These are phyloP conservation scores for Aspergillus phoenicis DNA, from an alignment of 2,329 filamentous ascomycete species.

Conservation along the genomic window DNA sequence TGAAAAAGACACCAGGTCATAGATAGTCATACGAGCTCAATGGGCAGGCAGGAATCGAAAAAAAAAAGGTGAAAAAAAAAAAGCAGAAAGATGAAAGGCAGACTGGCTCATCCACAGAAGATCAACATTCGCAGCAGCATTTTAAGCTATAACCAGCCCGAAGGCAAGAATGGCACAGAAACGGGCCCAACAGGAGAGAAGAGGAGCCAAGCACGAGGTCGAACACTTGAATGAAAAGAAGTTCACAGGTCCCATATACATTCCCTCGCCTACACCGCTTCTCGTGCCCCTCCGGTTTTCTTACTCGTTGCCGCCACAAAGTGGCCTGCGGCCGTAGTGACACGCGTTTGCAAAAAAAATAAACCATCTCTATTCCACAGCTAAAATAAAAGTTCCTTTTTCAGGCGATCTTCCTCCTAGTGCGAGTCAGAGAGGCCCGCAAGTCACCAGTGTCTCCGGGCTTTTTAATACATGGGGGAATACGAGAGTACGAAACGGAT, in stretches of 20 bases:
- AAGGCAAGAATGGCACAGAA: constrained; percentile 21
- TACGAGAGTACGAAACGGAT: constrained; percentile 41
- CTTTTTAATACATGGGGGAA: constrained; percentile 48
- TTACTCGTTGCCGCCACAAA: constrained; percentile 22
- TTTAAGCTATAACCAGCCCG: constrained; percentile 14
- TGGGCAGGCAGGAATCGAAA: neutral
- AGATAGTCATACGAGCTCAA: neutral
- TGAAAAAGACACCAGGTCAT: constrained; percentile 9
- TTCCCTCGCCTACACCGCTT: constrained; percentile 21
- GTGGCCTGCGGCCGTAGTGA: constrained; percentile 23
- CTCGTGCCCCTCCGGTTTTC: constrained; percentile 17
- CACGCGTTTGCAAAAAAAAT: constrained; percentile 26
- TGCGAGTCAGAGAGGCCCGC: constrained; percentile 43
- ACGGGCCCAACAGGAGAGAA: constrained; percentile 27
- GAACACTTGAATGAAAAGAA: constrained; percentile 27
- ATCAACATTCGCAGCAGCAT: constrained; percentile 16
- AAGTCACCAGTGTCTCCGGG: constrained; percentile 41
- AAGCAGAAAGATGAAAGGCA: neutral
- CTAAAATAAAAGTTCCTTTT: constrained; percentile 45
- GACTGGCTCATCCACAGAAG: constrained; percentile 12
- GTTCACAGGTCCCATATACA: constrained; percentile 26
- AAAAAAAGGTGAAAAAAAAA: too few relatives aligned
- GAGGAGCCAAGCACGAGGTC: constrained; percentile 28
- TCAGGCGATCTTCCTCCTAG: constrained; percentile 44
- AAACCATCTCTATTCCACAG: constrained; percentile 44